A percentile compares a stretch with the other conserved stretches of the same genome.
phyloP scores from a whole-genome alignment of 2,329 filamentous ascomycete genomes.

The Ophiostoma perfectum region DNA sequence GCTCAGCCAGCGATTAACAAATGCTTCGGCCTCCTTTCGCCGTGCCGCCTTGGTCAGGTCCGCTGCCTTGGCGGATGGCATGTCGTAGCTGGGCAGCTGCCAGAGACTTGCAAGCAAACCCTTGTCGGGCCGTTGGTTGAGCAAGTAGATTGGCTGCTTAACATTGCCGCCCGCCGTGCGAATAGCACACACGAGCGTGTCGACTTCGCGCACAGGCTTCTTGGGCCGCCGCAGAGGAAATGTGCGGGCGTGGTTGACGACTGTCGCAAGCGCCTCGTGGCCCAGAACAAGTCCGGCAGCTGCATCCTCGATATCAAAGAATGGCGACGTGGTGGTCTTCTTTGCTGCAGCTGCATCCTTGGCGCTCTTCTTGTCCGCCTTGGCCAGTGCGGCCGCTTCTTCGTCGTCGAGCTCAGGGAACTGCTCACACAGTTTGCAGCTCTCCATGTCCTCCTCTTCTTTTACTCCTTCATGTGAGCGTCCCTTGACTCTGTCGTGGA shows the following conservation, averaged over 20 bases:
- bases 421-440: constrained; percentile 45
- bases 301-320: constrained; percentile 29
- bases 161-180: constrained; percentile 28
- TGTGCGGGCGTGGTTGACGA: constrained; percentile 43
- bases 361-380: constrained; percentile 8
- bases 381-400: constrained; percentile 23
- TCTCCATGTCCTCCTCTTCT: constrained; percentile 37
- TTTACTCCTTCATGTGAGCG: too few species aligned
- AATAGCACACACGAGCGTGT: constrained; percentile 50
- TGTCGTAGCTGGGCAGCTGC: constrained; percentile 47
- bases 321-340: constrained; percentile 32
- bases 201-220: constrained; percentile 48
- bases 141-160: constrained; percentile 42
- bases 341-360: background rate
- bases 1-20: constrained; percentile 10
- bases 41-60: constrained; percentile 5
- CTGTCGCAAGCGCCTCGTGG: constrained; percentile 28
- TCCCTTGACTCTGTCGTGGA: constrained; percentile 24
- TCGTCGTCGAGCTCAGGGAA: constrained; percentile 37
- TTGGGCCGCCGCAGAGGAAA: constrained; percentile 50
- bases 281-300: constrained; percentile 1
- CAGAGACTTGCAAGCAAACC: constrained; percentile 52
- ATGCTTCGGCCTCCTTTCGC: constrained; percentile 18
- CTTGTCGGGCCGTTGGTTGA: constrained; percentile 48
- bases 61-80: background rate